These are phyloP conservation scores for Aspergillus biplanus DNA, from an alignment of 495 filamentous ascomycete species.

Conservation along the genomic window DNA sequence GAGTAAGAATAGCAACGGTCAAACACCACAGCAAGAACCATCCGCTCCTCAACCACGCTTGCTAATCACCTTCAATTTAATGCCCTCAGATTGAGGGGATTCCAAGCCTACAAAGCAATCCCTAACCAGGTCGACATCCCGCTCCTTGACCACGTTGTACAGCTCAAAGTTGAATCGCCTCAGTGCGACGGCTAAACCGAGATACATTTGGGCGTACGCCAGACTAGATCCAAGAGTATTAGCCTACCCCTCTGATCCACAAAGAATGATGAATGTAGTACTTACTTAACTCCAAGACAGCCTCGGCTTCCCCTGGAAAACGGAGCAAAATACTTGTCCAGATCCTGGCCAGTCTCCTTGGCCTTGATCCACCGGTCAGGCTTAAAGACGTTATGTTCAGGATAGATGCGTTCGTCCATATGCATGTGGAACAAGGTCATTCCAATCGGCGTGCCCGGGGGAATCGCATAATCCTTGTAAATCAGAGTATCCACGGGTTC, in stretches of 20 bases:
- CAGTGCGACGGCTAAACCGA: neutral
- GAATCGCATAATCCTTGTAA: neutral
- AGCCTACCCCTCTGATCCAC: too few relatives aligned
- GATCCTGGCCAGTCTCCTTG: neutral
- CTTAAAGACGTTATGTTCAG: neutral
- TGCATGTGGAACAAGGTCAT: neutral
- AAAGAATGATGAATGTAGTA: too few relatives aligned
- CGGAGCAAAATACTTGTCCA: neutral
- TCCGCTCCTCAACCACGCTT: neutral
- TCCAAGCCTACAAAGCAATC: constrained; percentile 7
- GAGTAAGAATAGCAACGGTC: neutral
- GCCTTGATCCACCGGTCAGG: neutral
- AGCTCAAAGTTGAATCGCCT: constrained; percentile 7
- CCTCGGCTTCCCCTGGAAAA: neutral
- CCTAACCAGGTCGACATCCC: neutral
- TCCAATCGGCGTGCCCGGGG: neutral
- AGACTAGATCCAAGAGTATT: neutral
- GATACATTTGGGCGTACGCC: neutral
- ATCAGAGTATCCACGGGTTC: neutral
- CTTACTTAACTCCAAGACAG: neutral
- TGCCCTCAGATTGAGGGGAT: neutral
- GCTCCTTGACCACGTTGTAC: constrained; percentile 5
- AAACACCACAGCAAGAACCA: neutral
- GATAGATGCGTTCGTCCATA: neutral
- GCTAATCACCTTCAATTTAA: neutral